These are phyloP conservation scores for Cutaneotrichosporon arboriforme DNA, from an alignment of 1,284 basidiomycete genomes.

Conservation along the genomic window DNA sequence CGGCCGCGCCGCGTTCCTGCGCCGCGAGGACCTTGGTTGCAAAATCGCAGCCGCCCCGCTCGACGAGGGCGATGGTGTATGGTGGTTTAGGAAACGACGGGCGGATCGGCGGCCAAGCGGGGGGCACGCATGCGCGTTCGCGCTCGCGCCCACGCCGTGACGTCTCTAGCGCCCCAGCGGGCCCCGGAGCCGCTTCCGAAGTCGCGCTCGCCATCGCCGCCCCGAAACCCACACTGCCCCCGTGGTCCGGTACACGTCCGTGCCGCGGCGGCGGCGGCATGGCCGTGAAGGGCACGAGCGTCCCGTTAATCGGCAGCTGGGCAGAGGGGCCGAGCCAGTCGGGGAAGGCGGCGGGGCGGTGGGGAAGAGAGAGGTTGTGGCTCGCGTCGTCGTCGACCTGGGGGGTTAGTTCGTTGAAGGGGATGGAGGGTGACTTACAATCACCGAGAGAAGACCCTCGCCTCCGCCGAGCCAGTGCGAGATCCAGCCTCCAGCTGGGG, in stretches of 20 bases:
- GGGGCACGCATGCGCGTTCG: slow-evolving; percentile 27
- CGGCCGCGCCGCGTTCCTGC: slow-evolving; percentile 73
- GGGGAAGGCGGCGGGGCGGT: slow-evolving; percentile 47
- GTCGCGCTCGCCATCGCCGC: too few species aligned
- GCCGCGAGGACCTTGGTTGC: slow-evolving; percentile 77
- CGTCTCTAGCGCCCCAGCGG: neutral
- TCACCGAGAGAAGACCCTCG: neutral
- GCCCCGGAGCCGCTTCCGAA: neutral
- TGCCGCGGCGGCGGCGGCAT: slow-evolving; percentile 8
- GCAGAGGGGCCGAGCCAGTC: slow-evolving; percentile 20
- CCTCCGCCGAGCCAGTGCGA: slow-evolving; percentile 1
- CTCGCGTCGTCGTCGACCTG: neutral
- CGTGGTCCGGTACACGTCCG: neutral
- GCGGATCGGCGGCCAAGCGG: slow-evolving; percentile 24
- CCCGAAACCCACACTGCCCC: too few species aligned
- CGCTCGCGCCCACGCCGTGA: neutral
- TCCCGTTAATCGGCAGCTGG: slow-evolving; percentile 34
- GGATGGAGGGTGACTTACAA: neutral
- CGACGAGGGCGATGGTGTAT: slow-evolving; percentile 67
- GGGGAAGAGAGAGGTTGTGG: slow-evolving; percentile 39
- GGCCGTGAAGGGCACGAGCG: slow-evolving; percentile 26
- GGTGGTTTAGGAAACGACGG: slow-evolving; percentile 13
- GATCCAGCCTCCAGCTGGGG: neutral
- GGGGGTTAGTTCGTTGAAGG: neutral
- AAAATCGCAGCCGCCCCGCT: slow-evolving; percentile 80